These are phyloP conservation scores for Naganishia antarctica DNA, from an alignment of 768 basidiomycete genomes.

Conservation along the genomic window DNA sequence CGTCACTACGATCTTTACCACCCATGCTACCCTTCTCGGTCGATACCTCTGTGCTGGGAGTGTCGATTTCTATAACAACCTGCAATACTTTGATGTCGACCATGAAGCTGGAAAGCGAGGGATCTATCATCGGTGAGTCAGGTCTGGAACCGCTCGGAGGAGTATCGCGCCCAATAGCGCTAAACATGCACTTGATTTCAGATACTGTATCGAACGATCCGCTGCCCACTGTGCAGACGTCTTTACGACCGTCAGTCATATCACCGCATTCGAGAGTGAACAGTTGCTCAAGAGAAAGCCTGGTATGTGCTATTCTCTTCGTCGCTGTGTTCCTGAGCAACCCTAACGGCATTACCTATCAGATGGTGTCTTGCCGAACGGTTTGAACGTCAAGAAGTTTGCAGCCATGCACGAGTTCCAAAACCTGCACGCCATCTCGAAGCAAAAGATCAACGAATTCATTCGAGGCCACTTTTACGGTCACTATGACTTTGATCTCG, in stretches of 20 bases:
- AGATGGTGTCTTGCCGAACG: slow-evolving; percentile 94
- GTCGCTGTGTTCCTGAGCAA: background rate
- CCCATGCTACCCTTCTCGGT: slow-evolving; percentile 95
- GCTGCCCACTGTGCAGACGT: slow-evolving; percentile 94
- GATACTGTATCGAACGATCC: slow-evolving; percentile 93
- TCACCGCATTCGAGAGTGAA: slow-evolving; percentile 95
- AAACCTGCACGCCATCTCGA: slow-evolving; percentile 83
- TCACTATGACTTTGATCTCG: slow-evolving; percentile 91
- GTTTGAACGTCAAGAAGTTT: slow-evolving; percentile 97
- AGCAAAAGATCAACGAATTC: slow-evolving; percentile 98
- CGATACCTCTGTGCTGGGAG: slow-evolving; percentile 97
- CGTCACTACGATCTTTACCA: slow-evolving; percentile 97
- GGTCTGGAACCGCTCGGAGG: background rate
- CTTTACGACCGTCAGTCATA: slow-evolving; percentile 96
- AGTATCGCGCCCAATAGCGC: background rate
- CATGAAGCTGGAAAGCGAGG: slow-evolving; percentile 98
- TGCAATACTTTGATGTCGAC: slow-evolving; percentile 98
- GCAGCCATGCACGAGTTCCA: slow-evolving; percentile 97
- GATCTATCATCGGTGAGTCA: slow-evolving; percentile 74
- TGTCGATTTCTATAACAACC: slow-evolving; percentile 99
- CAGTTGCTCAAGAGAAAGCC: slow-evolving; percentile 93
- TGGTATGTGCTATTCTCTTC: slow-evolving; percentile 36
- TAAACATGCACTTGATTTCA: slow-evolving; percentile 25
- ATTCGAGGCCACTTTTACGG: slow-evolving; percentile 97
- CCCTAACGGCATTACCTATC: slow-evolving; percentile 36